A percentile compares a stretch with the other conserved stretches of the same genome.
Evolutionary conservation across 2,329 filamentous ascomycete genomes (phyloP).

Genomic region (Clarireedia sp.): DNA sequence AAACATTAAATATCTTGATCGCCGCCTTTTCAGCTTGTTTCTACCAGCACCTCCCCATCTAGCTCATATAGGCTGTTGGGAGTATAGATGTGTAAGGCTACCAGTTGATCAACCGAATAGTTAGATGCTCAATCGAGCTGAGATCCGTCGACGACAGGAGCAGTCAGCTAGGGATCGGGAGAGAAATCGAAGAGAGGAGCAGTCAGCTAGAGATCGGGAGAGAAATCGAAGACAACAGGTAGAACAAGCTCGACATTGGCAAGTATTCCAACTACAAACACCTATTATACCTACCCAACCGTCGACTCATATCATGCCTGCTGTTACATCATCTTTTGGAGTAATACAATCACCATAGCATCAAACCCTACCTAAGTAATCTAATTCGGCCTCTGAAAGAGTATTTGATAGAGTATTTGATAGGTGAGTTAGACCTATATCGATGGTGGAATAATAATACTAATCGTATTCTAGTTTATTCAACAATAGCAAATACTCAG

Average conservation of each 20-base stretch:
- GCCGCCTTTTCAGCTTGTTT: background rate
- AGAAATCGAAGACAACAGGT: slow-evolving; percentile 1
- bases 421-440: slow-evolving; percentile 7
- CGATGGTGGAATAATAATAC: background rate
- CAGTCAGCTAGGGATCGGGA: slow-evolving; percentile 3
- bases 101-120: background rate
- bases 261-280: background rate
- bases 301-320: background rate
- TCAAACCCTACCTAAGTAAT: background rate
- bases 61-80: background rate
- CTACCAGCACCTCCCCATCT: background rate
- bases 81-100: background rate
- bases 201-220: slow-evolving; percentile 4
- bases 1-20: too few species aligned
- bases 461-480: slow-evolving; percentile 10
- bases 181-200: slow-evolving; percentile 4
- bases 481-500: slow-evolving; percentile 13
- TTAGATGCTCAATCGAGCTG: background rate
- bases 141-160: slow-evolving; percentile 4
- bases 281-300: background rate
- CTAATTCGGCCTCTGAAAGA: slow-evolving; percentile 4
- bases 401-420: slow-evolving; percentile 9
- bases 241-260: background rate
- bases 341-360: background rate
- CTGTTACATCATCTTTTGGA: background rate